Percentiles rank a stretch among this genome's conserved stretches.
Evolutionary conservation across 495 filamentous ascomycete genomes (phyloP).

Genomic region (Tetracladium setigerum): DNA sequence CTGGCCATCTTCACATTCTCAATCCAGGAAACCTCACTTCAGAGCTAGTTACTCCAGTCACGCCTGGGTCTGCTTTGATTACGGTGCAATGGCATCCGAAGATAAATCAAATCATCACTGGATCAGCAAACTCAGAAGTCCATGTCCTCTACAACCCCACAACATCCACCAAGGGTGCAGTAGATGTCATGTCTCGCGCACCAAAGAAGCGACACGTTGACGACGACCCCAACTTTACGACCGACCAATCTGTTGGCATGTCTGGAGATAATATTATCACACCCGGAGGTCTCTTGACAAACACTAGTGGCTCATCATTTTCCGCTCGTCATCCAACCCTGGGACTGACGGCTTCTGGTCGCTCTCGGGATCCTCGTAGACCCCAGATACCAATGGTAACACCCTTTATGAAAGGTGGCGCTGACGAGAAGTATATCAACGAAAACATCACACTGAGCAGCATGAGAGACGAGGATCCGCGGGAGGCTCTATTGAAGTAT

Average conservation of each 20-base stretch:
- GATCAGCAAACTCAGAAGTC: slow-evolving; percentile 80
- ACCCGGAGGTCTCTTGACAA: slow-evolving; percentile 46
- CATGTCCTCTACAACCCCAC: slow-evolving; percentile 86
- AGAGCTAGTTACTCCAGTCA: slow-evolving; percentile 79
- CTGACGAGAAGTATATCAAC: slow-evolving; percentile 82
- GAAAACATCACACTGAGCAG: slow-evolving; percentile 80
- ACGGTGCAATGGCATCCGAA: slow-evolving; percentile 86
- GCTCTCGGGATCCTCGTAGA: slow-evolving; percentile 66
- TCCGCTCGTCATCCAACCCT: slow-evolving; percentile 62
- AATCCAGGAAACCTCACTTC: slow-evolving; percentile 83
- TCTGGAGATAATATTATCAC: slow-evolving; percentile 76
- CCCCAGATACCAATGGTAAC: slow-evolving; percentile 80
- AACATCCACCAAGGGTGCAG: slow-evolving; percentile 71
- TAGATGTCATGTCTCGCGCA: slow-evolving; percentile 85
- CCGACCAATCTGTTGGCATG: slow-evolving; percentile 67
- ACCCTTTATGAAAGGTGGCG: slow-evolving; percentile 84
- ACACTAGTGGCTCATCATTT: slow-evolving; percentile 36
- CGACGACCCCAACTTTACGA: slow-evolving; percentile 80
- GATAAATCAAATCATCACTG: slow-evolving; percentile 92
- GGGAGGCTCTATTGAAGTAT: slow-evolving; percentile 91
- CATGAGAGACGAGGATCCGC: slow-evolving; percentile 96
- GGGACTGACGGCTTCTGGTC: slow-evolving; percentile 73
- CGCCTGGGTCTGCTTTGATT: slow-evolving; percentile 73
- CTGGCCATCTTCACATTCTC: slow-evolving; percentile 84
- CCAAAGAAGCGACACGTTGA: slow-evolving; percentile 93